Evolutionary conservation across 768 basidiomycete species (phyloP), one percentile per base, ranked within the genome.

Genomic region (Calocera cornea): DNA sequence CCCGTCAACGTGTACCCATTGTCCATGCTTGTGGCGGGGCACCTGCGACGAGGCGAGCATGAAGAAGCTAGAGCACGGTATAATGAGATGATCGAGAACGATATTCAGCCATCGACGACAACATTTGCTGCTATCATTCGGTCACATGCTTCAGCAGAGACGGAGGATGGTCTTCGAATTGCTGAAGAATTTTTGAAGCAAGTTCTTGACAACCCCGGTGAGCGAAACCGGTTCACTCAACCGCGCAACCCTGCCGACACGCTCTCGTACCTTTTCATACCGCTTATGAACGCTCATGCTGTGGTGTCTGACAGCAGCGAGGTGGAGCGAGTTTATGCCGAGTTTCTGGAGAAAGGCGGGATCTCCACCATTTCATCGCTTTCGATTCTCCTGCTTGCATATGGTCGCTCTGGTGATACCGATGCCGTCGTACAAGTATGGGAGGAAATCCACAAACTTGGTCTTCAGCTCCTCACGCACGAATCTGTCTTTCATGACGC

Each of bases 21-120:
- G 69, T 90, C 90, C 29, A 85, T 88, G 72, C 76, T 95, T 73
- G 86, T 93, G 80, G 80, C 83, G 7, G 88, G 86, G 0, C 88
- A 86, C 74, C 78, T 95, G 66, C 83, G 84, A 19, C 70, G 72
- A 1, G 82, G 84, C 2, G 77, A 87, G 34, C 79, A 78, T 65
- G 70, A 72, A 3, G 78, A 78, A 50, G 92, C 93, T 1, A 85
- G 80, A 77, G 80, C 75, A 19, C 79, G 90, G 3, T 88, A 89
- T 72, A 82, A 87, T 27, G 83, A 88, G 64, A 95, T 98, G 87
- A 73, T 78, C 19, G 72, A 76, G 1, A 82, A 84, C 0, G 86
- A 85, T 1, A 81, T 97, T 24, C 73, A 83, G 50, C 91, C 89
- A 2, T 84, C 80, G 8, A 82, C 89, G 0, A 76, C 87, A 67